Evolutionary conservation across 2,329 filamentous ascomycete genomes (phyloP).

Genomic region (Fusarium stilboides): DNA sequence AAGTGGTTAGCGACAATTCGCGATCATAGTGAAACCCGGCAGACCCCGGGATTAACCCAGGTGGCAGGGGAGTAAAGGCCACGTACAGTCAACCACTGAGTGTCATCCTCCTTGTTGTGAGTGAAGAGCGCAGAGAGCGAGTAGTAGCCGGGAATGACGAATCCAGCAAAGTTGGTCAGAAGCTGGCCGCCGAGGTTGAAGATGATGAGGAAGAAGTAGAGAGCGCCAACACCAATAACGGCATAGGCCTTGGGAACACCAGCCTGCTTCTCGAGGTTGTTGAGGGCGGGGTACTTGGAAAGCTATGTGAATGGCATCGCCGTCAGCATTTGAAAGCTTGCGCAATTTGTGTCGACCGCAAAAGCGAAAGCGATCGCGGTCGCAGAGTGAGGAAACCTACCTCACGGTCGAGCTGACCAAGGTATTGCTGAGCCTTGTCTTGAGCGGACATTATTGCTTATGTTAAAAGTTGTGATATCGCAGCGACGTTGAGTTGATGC

Average conservation of each 20-base stretch:
- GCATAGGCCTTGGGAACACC: conserved; percentile 89
- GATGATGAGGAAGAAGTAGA: conserved; percentile 93
- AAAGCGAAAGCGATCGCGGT: conserved; percentile 26
- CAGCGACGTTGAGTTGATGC: conserved; percentile 32
- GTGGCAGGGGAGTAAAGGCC: conserved; percentile 17
- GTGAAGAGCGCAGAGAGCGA: conserved; percentile 85
- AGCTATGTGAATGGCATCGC: conserved; percentile 68
- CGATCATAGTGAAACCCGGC: conserved; percentile 7
- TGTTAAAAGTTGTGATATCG: conserved; percentile 48
- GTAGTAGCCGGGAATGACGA: conserved; percentile 87
- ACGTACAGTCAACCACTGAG: conserved; percentile 82
- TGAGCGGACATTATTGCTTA: conserved; percentile 74
- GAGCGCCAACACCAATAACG: conserved; percentile 79
- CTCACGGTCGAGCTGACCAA: conserved; percentile 87
- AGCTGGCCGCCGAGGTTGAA: conserved; percentile 94
- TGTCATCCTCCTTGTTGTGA: conserved; percentile 80
- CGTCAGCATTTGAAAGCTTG: conserved; percentile 43
- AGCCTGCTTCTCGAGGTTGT: conserved; percentile 89
- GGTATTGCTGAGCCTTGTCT: conserved; percentile 82
- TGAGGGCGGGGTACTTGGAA: conserved; percentile 86
- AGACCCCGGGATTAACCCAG: conserved; percentile 18
- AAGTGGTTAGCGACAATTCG: conserved; percentile 53
- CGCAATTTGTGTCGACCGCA: conserved; percentile 36
- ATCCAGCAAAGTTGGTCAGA: conserved; percentile 88
- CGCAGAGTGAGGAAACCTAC: conserved; percentile 63